Percentiles rank a stretch among this genome's conserved stretches.
phyloP scores from a whole-genome alignment of 768 basidiomycete species.

The Suillus weaverae region DNA sequence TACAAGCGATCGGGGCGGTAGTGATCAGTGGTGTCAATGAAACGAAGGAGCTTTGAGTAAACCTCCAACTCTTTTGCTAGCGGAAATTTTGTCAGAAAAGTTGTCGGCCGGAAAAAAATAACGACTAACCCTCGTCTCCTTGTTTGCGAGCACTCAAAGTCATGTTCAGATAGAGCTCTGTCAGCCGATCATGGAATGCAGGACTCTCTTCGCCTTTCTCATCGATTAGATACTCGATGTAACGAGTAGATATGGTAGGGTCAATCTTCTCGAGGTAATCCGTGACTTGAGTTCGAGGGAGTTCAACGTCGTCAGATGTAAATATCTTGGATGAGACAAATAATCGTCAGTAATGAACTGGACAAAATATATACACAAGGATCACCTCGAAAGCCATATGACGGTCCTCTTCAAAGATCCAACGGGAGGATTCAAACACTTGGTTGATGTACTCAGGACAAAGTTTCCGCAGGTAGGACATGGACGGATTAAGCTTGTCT shows the following conservation, averaged over 20 bases:
- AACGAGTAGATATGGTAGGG: conserved; percentile 67
- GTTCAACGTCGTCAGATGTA: conserved; percentile 90
- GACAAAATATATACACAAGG: conserved; percentile 4
- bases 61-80: conserved; percentile 49
- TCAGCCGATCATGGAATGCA: conserved; percentile 85
- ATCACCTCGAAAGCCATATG: conserved; percentile 75
- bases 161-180: conserved; percentile 80
- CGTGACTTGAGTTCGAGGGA: conserved; percentile 76
- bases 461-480: conserved; percentile 88
- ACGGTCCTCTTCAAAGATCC: conserved; percentile 79
- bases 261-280: conserved; percentile 76
- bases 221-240: conserved; percentile 82
- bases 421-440: conserved; percentile 78
- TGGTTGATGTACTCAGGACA: conserved; percentile 80
- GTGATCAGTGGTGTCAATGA: conserved; percentile 67
- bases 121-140: conserved; percentile 54
- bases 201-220: conserved; percentile 67
- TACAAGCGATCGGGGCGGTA: conserved; percentile 83
- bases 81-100: conserved; percentile 8
- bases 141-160: conserved; percentile 57
- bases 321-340: conserved; percentile 64
- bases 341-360: not conserved
- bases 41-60: conserved; percentile 73
- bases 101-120: not conserved
- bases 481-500: conserved; percentile 81